Base-by-base conservation (phyloP, 169 alveolate species). In the Miamiensis avidus region DNA sequence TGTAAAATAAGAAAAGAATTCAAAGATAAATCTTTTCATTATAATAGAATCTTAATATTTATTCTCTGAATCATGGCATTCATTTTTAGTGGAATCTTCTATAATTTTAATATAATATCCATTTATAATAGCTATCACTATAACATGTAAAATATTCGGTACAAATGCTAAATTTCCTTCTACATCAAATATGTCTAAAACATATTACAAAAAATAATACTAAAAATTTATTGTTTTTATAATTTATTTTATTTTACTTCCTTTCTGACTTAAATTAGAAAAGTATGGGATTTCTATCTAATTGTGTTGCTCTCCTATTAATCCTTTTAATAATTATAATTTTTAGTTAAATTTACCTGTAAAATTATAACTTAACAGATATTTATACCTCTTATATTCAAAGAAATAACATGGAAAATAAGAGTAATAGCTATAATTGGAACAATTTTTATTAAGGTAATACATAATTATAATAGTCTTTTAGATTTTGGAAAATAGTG, bases 1-100 rank as follows among this genome's bases (percentile, higher is more conserved):
- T 27, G 74, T 74, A 49, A 85, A 85, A 6, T 84, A 78, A 29
- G 84, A 85, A n/a, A 85, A 33, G 29, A 78, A 77, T 64, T 85
- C 89, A 79, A 85, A 85, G 29, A 81, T 28, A 76, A 78, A 85
- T 34, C 89, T 81, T 28, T 85, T 85, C 20, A 78, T 73, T 27
- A 85, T 78, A 11, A 85, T 74, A 20, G 89, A 85, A 72, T 75
- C 78, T 31, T 85, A 75, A 34, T 72, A 78, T 0, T 76, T 78
- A 33, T 72, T 49, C 25, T 78, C 34, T 6, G 86, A 72, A 6
- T 81, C 64, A 74, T 85, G 89, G 78, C 34, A 82, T 49, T 85
- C 89, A 25, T 33, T 32, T 30, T 78, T 74, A 27, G 86, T 34
- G 0, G 89, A 78, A 27, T 34, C 29, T 29, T 78, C 75, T 0